Conservation (phyloP, 441 rosid genomes). For the Raphanus hybrid region DNA sequence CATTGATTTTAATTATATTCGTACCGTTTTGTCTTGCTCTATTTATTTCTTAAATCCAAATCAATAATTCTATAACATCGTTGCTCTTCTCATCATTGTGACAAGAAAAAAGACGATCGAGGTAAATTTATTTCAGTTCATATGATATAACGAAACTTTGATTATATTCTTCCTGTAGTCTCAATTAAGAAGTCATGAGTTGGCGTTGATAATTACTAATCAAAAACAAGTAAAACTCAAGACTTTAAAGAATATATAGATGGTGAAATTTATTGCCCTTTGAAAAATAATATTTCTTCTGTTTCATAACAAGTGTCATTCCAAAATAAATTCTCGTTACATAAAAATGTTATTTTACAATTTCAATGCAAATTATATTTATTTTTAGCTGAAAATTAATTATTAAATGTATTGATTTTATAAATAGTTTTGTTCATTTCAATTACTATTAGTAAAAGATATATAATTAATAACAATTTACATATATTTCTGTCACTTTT, state of each 20-base stretch:
- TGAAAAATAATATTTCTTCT: background rate
- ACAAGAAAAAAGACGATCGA: slow-evolving; percentile 7
- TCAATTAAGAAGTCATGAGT: slow-evolving; percentile 22
- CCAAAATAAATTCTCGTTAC: too few relatives aligned
- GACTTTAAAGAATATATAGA: slow-evolving; percentile 23
- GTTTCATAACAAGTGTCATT: too few relatives aligned
- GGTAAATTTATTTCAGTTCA: slow-evolving; percentile 2
- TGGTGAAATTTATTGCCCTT: slow-evolving; percentile 26
- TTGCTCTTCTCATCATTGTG: slow-evolving; percentile 24
- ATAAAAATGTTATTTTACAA: too few relatives aligned
- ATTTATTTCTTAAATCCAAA: slow-evolving; percentile 33
- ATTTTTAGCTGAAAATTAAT: too few relatives aligned
- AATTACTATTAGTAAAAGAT: too few relatives aligned
- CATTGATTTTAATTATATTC: slow-evolving; percentile 22
- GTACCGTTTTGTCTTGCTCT: slow-evolving; percentile 40
- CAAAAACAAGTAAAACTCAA: slow-evolving; percentile 28
- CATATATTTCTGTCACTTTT: too few relatives aligned
- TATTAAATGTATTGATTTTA: too few relatives aligned
- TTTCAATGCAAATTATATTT: too few relatives aligned
- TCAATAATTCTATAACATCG: slow-evolving; percentile 22
- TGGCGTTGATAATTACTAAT: slow-evolving; percentile 33
- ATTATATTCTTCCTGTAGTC: slow-evolving; percentile 45
- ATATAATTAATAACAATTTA: too few relatives aligned
- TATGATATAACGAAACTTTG: slow-evolving; percentile 16
- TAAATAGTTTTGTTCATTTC: too few relatives aligned